Base-by-base conservation (phyloP, 1,139 yeast genomes). In the Taphrina communis region DNA sequence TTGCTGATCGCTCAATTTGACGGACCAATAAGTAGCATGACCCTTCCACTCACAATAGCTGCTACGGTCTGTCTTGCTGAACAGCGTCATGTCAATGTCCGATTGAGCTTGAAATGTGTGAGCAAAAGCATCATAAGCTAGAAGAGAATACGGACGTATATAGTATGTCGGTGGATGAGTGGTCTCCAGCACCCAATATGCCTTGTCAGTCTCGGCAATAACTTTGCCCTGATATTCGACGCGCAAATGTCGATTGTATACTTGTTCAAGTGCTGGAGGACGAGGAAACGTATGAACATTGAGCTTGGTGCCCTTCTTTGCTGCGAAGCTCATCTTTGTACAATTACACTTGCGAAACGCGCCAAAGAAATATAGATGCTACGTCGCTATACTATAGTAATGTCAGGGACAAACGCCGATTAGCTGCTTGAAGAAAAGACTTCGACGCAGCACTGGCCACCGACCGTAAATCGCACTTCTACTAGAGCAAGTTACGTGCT, bases 11-110 rank as follows among this genome's bases (percentile, higher is more conserved):
- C 35, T 51, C 31, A 46, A 19, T 0, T 21, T 12, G 41, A 63
- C 61, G 36, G 59, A 38, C 31, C 55, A 63, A 48, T 63, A 63
- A 31, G 48, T 55, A 4, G 67, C 67, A 8, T 39, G 31, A 25
- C 67, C 67, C 48, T 63, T 63, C 67, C 67, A 63, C 36, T 63
- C 67, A 39, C 67, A 63, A 55, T 53, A 63, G 11, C 55, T 55
- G 14, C 46, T 31, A n/a, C 61, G 53, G 9, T 35, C 48, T 11
- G 59, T 55, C 38, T 63, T 31, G 8, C 42, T 42, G 56, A 63
- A 55, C 17, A 57, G 35, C 8, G 61, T 31, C 67, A 63, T 53
- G 55, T 63, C 56, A 17, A 63, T 55, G 25, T 42, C 67, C 12
- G 46, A 11, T 14, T 46, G 67, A 6, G 67, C 62, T 58, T 9